Base-by-base conservation (phyloP, 106 monocot species). In the Iris macrosiphon region DNA sequence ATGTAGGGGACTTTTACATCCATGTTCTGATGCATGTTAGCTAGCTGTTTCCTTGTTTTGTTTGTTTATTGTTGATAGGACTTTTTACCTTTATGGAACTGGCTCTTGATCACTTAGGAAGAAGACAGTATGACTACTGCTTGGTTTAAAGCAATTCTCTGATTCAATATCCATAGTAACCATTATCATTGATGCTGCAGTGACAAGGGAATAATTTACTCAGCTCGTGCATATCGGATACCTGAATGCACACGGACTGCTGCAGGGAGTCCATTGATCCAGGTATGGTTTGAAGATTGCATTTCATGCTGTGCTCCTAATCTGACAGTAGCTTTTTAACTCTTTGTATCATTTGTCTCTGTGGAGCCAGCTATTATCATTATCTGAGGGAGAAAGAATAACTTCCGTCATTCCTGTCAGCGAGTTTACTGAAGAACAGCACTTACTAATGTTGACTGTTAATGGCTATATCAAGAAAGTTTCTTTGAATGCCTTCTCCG, bases 401-500 rank as follows among this genome's bases (percentile, higher is more conserved):
- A 98, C 98, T 48, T 98, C 98, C 10, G 57, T 98, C 17, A 76
- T 98, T 71, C 98, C 98, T 70, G 98, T 98, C 30, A 91, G 83
- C 33, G 98, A 91, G 65, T 98, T 98, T 68, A 51, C 60, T 47
- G 91, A 60, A 57, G 91, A 98, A 55, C 90, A 91, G 26, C 87
- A 84, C 65, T 67, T 98, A 21, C 42, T 84, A 47, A 98, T 98
- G 98, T 73, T 98, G 22, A 98, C 98, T 26, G 25, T 63, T 33
- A 80, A 91, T 44, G 98, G 98, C 9, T 98, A 77, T 61, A 98
- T 98, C 72, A 98, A 98, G 63, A 98, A 91, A 81, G 91, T 87
- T 53, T 48, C 98, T 46, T 60, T 98, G 31, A 98, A 91, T 61
- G 80, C 87, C 12, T 98, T 98, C 55, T 91, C 98, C 18, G 28